Conservation (phyloP, 73 alveolate genomes). For the Breviolum minutum region DNA sequence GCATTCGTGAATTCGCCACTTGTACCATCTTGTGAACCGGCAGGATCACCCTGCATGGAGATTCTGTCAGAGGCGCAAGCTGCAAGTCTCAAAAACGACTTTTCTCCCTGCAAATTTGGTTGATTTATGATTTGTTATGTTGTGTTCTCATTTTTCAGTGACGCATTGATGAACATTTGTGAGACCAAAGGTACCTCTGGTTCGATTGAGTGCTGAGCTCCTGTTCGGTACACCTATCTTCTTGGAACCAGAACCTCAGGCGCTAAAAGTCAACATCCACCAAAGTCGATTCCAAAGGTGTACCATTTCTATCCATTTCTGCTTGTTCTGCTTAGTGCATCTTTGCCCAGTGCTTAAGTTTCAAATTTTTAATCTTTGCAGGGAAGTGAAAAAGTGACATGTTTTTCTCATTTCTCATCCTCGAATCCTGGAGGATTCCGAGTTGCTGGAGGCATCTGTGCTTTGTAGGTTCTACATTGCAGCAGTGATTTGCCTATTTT, state of each 20-base stretch:
- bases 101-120: too few relatives aligned
- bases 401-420: too few relatives aligned
- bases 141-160: neutral
- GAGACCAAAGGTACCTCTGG: slow-evolving; percentile 19
- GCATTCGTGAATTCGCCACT: neutral
- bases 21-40: neutral
- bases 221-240: slow-evolving; percentile 39
- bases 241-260: slow-evolving; percentile 9
- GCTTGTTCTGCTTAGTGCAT: neutral
- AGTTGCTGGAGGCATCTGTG: neutral
- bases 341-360: neutral
- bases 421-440: neutral
- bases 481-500: too few relatives aligned
- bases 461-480: too few relatives aligned
- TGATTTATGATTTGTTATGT: neutral
- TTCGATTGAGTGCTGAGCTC: slow-evolving; percentile 36
- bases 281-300: neutral
- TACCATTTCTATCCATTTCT: neutral
- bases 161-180: neutral
- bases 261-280: neutral
- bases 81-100: too few relatives aligned
- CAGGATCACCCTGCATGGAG: slow-evolving; percentile 27
- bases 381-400: too few relatives aligned
- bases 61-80: slow-evolving; percentile 23
- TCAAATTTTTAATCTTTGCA: neutral